These are phyloP conservation scores for Cadophora sp. DNA, from an alignment of 2,329 filamentous ascomycete genomes.

Conservation along the genomic window DNA sequence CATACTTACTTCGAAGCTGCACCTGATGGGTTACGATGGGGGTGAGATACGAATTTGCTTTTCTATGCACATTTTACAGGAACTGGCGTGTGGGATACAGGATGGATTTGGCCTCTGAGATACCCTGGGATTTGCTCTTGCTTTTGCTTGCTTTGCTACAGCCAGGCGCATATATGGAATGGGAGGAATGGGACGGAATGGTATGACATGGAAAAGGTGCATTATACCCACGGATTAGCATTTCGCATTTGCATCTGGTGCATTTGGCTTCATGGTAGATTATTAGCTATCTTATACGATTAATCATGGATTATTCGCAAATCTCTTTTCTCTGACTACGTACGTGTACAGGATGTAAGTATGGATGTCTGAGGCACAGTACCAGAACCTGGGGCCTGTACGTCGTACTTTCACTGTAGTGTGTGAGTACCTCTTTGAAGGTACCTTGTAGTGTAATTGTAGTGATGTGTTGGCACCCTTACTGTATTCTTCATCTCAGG, in stretches of 20 bases:
- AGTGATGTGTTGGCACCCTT: not conserved
- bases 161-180: not conserved
- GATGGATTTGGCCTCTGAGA: conserved; percentile 13
- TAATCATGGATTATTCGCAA: not conserved
- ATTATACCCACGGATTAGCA: not conserved
- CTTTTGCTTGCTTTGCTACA: conserved; percentile 2
- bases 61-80: not conserved
- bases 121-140: conserved; percentile 25
- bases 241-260: conserved; percentile 6
- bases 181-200: not conserved
- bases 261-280: not conserved
- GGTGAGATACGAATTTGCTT: not conserved
- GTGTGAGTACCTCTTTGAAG: too few species aligned
- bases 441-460: too few species aligned
- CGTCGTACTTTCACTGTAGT: too few species aligned
- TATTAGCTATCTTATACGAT: not conserved
- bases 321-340: too few species aligned
- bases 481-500: not conserved
- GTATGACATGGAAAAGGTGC: conserved; percentile 1
- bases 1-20: not conserved
- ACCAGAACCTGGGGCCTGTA: too few species aligned
- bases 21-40: not conserved
- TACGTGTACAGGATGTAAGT: too few species aligned
- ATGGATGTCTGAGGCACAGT: too few species aligned
- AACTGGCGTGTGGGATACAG: not conserved